Conservation (phyloP, 768 basidiomycete genomes). For the Mycena crocata region DNA sequence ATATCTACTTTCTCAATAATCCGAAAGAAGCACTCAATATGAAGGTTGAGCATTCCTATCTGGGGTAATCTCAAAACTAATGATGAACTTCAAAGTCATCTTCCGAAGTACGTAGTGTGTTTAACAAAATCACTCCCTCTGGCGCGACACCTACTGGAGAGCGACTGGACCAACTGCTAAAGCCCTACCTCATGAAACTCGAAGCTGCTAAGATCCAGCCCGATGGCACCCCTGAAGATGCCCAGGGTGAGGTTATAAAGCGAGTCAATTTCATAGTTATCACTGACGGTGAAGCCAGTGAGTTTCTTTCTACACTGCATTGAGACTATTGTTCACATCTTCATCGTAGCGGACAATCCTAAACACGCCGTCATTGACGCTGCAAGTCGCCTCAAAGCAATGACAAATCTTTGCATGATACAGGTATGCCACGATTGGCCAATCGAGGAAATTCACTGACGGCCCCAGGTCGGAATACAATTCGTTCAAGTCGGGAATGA, state of each 20-base stretch:
- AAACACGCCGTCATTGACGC: slow-evolving; percentile 56
- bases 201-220: slow-evolving; percentile 39
- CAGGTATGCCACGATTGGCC: slow-evolving; percentile 3
- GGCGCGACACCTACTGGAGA: slow-evolving; percentile 60
- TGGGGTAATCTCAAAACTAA: neutral
- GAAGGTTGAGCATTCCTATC: slow-evolving; percentile 44
- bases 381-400: slow-evolving; percentile 62
- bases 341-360: slow-evolving; percentile 63
- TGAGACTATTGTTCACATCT: neutral
- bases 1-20: slow-evolving; percentile 70
- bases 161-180: slow-evolving; percentile 46
- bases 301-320: slow-evolving; percentile 31
- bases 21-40: slow-evolving; percentile 45
- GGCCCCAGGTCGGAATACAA: slow-evolving; percentile 68
- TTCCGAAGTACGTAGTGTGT: slow-evolving; percentile 51
- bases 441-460: neutral
- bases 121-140: slow-evolving; percentile 53
- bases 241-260: slow-evolving; percentile 53
- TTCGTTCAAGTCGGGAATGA: slow-evolving; percentile 77
- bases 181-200: slow-evolving; percentile 40
- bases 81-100: slow-evolving; percentile 45
- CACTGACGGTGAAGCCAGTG: slow-evolving; percentile 72
- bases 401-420: slow-evolving; percentile 25
- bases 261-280: slow-evolving; percentile 70
- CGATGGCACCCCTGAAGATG: slow-evolving; percentile 30